phyloP scores from a whole-genome alignment of 371 early-diverging fungal species.

The Rhizopus sp. region DNA sequence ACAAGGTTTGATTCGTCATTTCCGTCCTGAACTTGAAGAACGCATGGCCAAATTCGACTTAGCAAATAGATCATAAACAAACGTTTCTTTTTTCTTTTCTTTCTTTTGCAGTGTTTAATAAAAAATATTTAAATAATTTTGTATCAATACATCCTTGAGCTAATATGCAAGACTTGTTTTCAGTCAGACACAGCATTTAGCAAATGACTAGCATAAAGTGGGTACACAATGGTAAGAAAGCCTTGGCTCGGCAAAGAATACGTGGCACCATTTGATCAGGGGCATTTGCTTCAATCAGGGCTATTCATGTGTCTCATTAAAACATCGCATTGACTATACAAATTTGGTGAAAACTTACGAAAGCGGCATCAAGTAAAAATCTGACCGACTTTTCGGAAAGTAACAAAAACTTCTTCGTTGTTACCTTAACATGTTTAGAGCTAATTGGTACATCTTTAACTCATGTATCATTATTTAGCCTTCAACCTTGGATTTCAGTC shows the following conservation, averaged over 20 bases:
- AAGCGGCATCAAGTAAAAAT: background rate
- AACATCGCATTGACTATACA: background rate
- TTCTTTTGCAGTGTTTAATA: conserved; percentile 1
- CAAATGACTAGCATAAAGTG: too few relatives aligned
- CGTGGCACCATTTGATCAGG: too few relatives aligned
- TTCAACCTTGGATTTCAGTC: too few relatives aligned
- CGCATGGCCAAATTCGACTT: conserved; percentile 68
- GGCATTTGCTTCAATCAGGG: too few relatives aligned
- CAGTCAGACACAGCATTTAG: background rate
- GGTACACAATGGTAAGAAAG: too few relatives aligned
- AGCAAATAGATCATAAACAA: conserved; percentile 8
- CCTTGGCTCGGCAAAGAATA: too few relatives aligned
- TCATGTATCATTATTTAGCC: too few relatives aligned
- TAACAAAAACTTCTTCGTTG: background rate
- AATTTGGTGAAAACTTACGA: conserved; percentile 4
- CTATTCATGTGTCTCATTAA: too few relatives aligned
- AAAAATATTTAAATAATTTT: conserved; percentile 1
- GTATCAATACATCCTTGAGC: background rate
- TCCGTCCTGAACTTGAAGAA: conserved; percentile 90
- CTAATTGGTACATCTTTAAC: too few relatives aligned
- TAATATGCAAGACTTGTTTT: background rate
- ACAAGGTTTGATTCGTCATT: conserved; percentile 90
- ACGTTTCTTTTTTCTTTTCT: background rate
- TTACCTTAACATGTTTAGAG: too few relatives aligned
- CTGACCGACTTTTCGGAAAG: background rate